These are phyloP conservation scores for Blastocystis sp. DNA, from an alignment of 352 stramenopile species.

Conservation along the genomic window DNA sequence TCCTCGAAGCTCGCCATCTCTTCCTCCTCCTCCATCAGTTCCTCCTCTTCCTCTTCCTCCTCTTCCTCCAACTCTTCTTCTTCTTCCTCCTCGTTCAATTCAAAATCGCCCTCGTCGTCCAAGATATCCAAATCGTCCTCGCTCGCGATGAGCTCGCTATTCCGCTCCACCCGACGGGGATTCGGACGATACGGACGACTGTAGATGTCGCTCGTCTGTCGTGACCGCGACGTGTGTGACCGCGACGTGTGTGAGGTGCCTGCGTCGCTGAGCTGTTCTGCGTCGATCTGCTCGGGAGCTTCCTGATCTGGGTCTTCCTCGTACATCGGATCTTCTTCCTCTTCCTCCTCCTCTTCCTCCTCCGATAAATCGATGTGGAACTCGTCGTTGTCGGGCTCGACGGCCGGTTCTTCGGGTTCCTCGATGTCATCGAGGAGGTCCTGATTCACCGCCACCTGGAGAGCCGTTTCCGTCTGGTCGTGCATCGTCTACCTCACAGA, in stretches of 20 bases:
- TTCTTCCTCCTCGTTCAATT: conserved; percentile 11
- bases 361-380: not conserved
- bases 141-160: not conserved
- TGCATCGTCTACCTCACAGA: conserved; percentile 20
- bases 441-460: not conserved
- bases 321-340: not conserved
- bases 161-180: not conserved
- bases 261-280: not conserved
- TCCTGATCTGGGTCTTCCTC: not conserved
- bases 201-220: not conserved
- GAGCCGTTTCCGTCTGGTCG: conserved; percentile 18
- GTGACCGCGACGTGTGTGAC: not conserved
- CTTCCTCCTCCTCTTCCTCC: conserved; percentile 1
- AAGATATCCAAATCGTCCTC: conserved; percentile 30
- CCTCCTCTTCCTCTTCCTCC: conserved; percentile 12
- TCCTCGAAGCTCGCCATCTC: not conserved
- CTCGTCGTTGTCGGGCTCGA: conserved; percentile 3
- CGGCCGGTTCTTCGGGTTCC: not conserved
- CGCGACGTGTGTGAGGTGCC: not conserved
- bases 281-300: not conserved
- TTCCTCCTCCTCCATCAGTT: not conserved
- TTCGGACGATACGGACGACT: not conserved
- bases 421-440: not conserved
- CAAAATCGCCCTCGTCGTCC: conserved; percentile 37
- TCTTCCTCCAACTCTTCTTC: conserved; percentile 50